Base-by-base conservation (phyloP, 805 yeast genomes). In the Wickerhamomyces mucosus region DNA sequence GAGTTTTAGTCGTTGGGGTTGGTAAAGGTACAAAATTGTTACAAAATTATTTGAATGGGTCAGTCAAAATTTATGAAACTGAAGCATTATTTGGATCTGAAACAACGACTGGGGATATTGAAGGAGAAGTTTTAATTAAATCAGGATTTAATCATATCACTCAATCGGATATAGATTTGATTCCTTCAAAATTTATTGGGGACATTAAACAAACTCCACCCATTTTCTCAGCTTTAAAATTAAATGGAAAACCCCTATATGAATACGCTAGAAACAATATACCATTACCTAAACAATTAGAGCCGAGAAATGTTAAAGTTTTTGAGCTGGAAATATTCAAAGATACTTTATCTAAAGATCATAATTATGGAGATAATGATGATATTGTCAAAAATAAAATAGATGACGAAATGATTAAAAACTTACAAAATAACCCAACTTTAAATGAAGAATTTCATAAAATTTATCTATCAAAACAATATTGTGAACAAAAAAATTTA, bases 31-130 rank as follows among this genome's bases (percentile, higher is more conserved):
- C 99, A 3, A 94, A 89, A 53, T 63, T 70, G 50, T 61, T 92
- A 26, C 78, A 75, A 34, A 63, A 70, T 37, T 86, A 80, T 48
- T 63, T 89, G 15, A 75, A 75, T 19, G 80, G 78, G 19, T 78
- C 94, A 37, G 66, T 69, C 7, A 92, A 92, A 49, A 71, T 75
- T 3, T 92, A 92, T 53, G 83, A 78, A 35, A 76, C 95, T 8
- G 74, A 74, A 34, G 96, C 95, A 1, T 58, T 89, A 19, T 65
- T 92, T 42, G 99, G 99, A 15, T 76, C 78, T 3, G 72, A 88
- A 3, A 94, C 98, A 1, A 85, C 96, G 0, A 84, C 96, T 1
- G 96, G 95, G 13, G 99, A 92, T 51, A 67, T 77, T 0, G 95
- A 88, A 50, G 98, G 98, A 15, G 81, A 81, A 36, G 65, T 86